A percentile compares a stretch with the other conserved stretches of the same genome.
Evolutionary conservation across 2,329 filamentous ascomycete genomes (phyloP).

Genomic region (Fusarium redolens): DNA sequence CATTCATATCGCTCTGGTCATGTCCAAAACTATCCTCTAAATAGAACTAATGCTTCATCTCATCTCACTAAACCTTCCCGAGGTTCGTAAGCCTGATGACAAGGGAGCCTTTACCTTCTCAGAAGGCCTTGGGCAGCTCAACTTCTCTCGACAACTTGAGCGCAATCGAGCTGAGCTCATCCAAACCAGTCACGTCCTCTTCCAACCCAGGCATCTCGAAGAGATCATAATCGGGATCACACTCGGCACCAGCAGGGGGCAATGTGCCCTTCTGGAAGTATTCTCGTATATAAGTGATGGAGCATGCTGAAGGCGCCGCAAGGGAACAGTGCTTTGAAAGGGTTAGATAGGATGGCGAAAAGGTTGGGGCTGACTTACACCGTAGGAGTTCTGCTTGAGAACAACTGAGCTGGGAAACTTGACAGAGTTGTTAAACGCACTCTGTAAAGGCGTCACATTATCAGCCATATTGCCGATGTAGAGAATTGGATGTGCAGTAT

Average conservation of each 20-base stretch:
- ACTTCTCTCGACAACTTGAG: conserved; percentile 28
- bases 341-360: not conserved
- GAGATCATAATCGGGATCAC: conserved; percentile 57
- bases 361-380: conserved; percentile 51
- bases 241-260: conserved; percentile 58
- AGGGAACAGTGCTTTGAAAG: conserved; percentile 60
- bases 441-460: conserved; percentile 60
- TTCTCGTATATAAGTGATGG: conserved; percentile 52
- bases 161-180: conserved; percentile 36
- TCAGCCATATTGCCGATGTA: conserved; percentile 59
- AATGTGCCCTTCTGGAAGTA: conserved; percentile 61
- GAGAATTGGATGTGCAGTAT: conserved; percentile 58
- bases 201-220: conserved; percentile 50
- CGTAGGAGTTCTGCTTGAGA: conserved; percentile 62
- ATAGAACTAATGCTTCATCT: not conserved
- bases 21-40: not conserved
- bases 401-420: conserved; percentile 59
- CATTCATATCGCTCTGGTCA: not conserved
- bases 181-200: conserved; percentile 11
- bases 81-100: not conserved
- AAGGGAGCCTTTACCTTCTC: not conserved
- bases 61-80: not conserved
- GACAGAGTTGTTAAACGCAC: conserved; percentile 57
- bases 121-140: conserved; percentile 33
- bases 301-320: conserved; percentile 58